phyloP scores from a whole-genome alignment of 192 early-diverging fungal genomes.

The Coemansia sp. region DNA sequence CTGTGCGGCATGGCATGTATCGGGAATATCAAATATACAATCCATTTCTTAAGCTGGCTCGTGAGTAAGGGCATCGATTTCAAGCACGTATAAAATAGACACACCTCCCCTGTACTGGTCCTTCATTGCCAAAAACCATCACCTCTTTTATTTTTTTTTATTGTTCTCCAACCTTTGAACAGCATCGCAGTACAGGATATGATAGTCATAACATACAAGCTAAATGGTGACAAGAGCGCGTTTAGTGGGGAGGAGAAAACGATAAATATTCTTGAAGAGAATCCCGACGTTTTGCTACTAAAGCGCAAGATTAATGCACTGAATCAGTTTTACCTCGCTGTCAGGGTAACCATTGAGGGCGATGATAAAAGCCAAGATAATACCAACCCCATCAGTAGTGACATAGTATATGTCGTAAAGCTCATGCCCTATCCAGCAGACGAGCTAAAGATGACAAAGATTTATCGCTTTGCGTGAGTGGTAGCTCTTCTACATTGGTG shows the following conservation, averaged over 20 bases:
- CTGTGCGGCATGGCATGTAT: background rate
- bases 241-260: background rate
- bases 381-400: background rate
- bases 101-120: background rate
- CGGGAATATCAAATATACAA: background rate
- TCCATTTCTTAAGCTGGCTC: background rate
- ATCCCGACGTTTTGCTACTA: background rate
- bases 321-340: background rate
- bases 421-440: background rate
- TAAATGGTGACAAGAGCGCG: background rate
- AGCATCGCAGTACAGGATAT: background rate
- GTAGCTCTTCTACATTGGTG: background rate
- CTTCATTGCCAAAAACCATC: background rate
- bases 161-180: background rate
- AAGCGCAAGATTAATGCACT: background rate
- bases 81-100: background rate
- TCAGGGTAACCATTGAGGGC: background rate
- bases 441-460: background rate
- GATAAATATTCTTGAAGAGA: background rate
- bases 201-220: background rate
- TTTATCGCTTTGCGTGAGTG: background rate
- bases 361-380: background rate
- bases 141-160: background rate
- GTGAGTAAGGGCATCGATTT: background rate
- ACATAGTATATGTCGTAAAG: background rate